Evolutionary conservation across 129 eudicot genomes (phyloP).

Genomic region (Centrapalus pauciflorus): DNA sequence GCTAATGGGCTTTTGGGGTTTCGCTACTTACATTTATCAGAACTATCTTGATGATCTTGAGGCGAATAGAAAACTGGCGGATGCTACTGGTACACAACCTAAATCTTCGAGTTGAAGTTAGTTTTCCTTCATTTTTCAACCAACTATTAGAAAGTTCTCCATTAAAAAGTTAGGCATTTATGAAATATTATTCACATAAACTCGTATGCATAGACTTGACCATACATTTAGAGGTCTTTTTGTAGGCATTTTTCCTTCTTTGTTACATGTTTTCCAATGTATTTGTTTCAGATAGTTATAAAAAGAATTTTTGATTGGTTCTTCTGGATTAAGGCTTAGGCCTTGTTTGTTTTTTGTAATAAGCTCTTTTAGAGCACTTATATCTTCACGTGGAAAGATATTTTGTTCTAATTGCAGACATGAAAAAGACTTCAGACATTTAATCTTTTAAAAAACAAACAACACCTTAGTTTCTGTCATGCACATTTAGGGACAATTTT

Average conservation of each 20-base stretch:
- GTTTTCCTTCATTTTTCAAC: neutral
- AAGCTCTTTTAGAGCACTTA: no score
- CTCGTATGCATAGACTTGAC: neutral
- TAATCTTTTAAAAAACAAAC: no score
- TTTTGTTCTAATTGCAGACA: no score
- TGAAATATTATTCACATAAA: neutral
- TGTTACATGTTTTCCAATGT: neutral
- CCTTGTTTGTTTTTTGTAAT: no score
- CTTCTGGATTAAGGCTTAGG: slow-evolving; percentile 22
- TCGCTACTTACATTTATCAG: slow-evolving; percentile 71
- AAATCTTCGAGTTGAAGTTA: slow-evolving; percentile 29
- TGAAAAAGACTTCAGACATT: no score
- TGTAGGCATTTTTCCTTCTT: neutral
- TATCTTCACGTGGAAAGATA: no score
- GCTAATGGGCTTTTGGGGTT: slow-evolving; percentile 85
- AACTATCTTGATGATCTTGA: slow-evolving; percentile 66
- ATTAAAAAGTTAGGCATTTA: neutral
- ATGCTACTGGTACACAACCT: slow-evolving; percentile 21
- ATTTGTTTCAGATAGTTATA: neutral
- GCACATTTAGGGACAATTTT: slow-evolving; percentile 25
- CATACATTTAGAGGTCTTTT: neutral
- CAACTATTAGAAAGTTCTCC: neutral
- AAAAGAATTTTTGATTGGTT: neutral
- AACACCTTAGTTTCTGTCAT: slow-evolving; percentile 32
- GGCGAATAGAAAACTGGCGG: slow-evolving; percentile 23